These are phyloP conservation scores for Penicillium maclennaniae DNA, from an alignment of 495 filamentous ascomycete species.

Conservation along the genomic window DNA sequence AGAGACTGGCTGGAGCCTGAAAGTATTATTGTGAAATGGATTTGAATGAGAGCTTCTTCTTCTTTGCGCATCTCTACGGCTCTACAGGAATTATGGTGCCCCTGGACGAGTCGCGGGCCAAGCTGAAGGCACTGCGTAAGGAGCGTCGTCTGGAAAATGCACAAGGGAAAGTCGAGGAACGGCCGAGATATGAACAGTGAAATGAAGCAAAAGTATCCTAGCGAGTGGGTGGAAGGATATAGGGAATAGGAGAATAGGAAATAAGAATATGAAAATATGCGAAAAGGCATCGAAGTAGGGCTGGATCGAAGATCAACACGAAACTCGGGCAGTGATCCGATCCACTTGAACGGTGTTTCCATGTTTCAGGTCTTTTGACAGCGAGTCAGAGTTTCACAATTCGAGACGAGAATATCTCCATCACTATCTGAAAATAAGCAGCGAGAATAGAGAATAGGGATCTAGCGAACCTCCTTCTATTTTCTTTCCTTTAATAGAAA, in stretches of 20 bases:
- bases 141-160: background rate
- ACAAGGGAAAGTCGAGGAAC: background rate
- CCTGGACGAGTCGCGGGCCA: background rate
- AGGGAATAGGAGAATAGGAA: too few relatives aligned
- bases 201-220: background rate
- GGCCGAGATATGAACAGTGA: background rate
- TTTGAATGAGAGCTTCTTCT: background rate
- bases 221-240: background rate
- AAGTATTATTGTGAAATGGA: background rate
- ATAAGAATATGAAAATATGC: too few relatives aligned
- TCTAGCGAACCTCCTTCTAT: too few relatives aligned
- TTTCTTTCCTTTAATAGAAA: too few relatives aligned
- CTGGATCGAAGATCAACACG: conserved; percentile 7
- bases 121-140: background rate
- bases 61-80: background rate
- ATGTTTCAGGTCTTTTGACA: background rate
- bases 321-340: too few relatives aligned
- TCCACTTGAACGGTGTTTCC: background rate
- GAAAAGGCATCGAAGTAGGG: too few relatives aligned
- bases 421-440: too few relatives aligned
- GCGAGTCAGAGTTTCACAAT: background rate
- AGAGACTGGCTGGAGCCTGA: conserved; percentile 5
- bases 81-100: background rate
- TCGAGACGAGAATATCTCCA: too few relatives aligned
- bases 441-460: too few relatives aligned